phyloP scores from a whole-genome alignment of 345 rosid species.

The Erodium maritimum region DNA sequence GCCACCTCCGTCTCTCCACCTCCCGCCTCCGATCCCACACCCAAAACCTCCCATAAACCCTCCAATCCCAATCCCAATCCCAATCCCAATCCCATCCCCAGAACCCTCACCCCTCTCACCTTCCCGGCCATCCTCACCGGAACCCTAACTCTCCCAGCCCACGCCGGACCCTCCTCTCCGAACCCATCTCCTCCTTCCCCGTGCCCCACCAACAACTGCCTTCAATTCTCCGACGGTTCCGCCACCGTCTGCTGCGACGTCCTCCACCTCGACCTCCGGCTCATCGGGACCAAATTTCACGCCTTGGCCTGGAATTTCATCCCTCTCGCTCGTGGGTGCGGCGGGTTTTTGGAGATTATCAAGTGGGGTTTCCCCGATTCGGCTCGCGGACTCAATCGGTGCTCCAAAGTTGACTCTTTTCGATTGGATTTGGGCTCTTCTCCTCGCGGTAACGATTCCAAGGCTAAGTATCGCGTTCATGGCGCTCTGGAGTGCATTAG shows the following conservation, averaged over 20 bases:
- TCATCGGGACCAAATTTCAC: conserved; percentile 33
- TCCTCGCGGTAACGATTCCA: conserved; percentile 11
- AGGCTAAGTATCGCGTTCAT: conserved; percentile 30
- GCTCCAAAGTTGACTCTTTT: conserved; percentile 30
- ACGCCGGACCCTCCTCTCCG: too few relatives aligned
- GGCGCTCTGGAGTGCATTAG: conserved; percentile 55
- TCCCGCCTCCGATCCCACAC: conserved; percentile 4
- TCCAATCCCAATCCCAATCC: conserved; percentile 10
- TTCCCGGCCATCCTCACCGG: conserved; percentile 45
- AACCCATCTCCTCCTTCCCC: conserved; percentile 3
- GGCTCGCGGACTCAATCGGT: conserved; percentile 10
- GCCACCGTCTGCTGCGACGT: conserved; percentile 69
- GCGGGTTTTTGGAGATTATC: conserved; percentile 73
- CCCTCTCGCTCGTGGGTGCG: conserved; percentile 30
- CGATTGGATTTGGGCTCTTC: conserved; percentile 22
- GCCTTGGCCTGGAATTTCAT: conserved; percentile 69
- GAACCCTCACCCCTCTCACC: conserved; percentile 30
- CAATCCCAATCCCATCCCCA: conserved; percentile 13
- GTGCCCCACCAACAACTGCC: conserved; percentile 49
- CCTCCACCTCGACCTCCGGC: conserved; percentile 22
- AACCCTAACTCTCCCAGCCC: conserved; percentile 37
- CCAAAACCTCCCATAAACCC: conserved; percentile 8
- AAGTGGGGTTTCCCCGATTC: conserved; percentile 37
- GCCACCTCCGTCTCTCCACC: conserved; percentile 26
- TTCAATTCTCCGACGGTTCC: conserved; percentile 50